Evolutionary conservation across 2,329 filamentous ascomycete species (phyloP), one percentile per base, ranked within the genome.

Genomic region (Intubia oerlemansii): DNA sequence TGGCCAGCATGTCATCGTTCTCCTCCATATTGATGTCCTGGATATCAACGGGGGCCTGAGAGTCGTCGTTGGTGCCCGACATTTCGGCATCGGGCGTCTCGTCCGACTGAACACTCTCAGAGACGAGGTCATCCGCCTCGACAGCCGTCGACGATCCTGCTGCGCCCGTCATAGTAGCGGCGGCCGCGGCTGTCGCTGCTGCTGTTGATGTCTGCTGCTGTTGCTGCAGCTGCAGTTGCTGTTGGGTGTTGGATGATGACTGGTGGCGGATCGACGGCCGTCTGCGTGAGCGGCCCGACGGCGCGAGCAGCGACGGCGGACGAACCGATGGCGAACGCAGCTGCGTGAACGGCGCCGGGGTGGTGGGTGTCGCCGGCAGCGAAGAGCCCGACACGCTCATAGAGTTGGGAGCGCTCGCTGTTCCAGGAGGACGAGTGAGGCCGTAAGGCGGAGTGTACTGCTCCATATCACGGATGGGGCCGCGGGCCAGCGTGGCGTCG

Each of bases 281-380:
- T 41, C 79, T 63, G 29, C 75, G 62, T 12, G 66, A 55, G 33
- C 71, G 59, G 25, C 53, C 52, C 5, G 57, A 53, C 3, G 62
- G 57, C 3, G 59, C 60, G 14, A 60, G 53, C 38, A 53, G 59
- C 25, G 60, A 65, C 13, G 51, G 58, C 16, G 58, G 59, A 35
- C 54, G 65, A 34, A 59, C 57, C 8, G 60, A 60, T 5, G 64
- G 61, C 20, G 67, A 66, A 42, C 57, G 48, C 34, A 62, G 45
- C 51, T 74, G 71, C 16, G 70, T 56, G 2, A 74, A 69, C 26
- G 74, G 74, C 25, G 77, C 61, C 10, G 82, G 82, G 1, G 82
- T 91, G 6, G 80, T 88, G 1, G 82, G 82, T 10, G 82, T 93
- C 32, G 84, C 78, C 7, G 88, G 88, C 46, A 91, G 84, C n/a